These are phyloP conservation scores for Anthracocystis setariae DNA, from an alignment of 1,284 basidiomycete species.

Conservation along the genomic window DNA sequence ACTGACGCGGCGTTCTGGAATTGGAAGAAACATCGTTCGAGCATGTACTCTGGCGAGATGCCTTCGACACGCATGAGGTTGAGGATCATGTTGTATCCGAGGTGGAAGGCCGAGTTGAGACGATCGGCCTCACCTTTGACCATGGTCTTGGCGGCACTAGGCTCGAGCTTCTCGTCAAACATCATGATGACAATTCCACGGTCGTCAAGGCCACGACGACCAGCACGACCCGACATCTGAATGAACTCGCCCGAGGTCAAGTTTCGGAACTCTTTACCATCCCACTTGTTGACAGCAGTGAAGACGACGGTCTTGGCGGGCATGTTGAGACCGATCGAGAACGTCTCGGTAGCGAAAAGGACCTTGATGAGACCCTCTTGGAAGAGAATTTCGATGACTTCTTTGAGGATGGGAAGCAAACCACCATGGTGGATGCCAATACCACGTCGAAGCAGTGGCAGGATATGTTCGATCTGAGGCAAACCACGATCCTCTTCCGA, in stretches of 20 bases:
- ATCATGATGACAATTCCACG: conserved; percentile 99
- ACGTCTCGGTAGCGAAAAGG: conserved; percentile 98
- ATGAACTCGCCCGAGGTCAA: conserved; percentile 70
- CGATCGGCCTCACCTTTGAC: conserved; percentile 98
- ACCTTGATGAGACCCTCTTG: conserved; percentile 99
- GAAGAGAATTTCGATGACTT: conserved; percentile 99
- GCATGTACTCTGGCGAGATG: conserved; percentile 97
- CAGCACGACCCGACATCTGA: conserved; percentile 96
- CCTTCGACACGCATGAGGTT: conserved; percentile 99
- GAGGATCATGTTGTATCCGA: conserved; percentile 99
- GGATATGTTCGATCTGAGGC: conserved; percentile 91
- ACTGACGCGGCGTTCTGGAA: conserved; percentile 94
- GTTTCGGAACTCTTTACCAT: conserved; percentile 92
- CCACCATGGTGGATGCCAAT: conserved; percentile 99
- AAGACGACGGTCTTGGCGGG: conserved; percentile 99
- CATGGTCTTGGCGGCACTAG: conserved; percentile 91
- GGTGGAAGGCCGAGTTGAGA: conserved; percentile 96
- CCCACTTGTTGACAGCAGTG: conserved; percentile 93
- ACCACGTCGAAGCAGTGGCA: conserved; percentile 92
- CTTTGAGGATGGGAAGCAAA: conserved; percentile 94
- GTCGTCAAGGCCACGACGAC: conserved; percentile 94
- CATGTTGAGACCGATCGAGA: conserved; percentile 99
- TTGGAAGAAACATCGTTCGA: conserved; percentile 97
- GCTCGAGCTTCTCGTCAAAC: conserved; percentile 98
- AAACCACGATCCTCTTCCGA: conserved; percentile 87